phyloP scores from a whole-genome alignment of 2,329 filamentous ascomycete genomes.

The Orbilia blumenaviensis region DNA sequence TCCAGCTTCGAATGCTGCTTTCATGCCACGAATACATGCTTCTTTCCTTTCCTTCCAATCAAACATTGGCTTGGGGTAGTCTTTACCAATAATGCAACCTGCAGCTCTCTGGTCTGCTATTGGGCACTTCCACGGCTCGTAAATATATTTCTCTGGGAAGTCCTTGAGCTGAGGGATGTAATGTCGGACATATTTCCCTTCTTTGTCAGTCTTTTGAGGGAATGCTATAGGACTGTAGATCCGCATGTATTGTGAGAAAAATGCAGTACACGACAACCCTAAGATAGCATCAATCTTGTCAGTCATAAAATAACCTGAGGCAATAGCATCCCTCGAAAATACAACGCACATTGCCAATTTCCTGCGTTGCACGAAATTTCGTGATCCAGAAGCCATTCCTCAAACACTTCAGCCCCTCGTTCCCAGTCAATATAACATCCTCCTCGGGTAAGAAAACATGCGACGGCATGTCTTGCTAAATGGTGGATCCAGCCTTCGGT shows the following conservation, averaged over 20 bases:
- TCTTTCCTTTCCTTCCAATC: slow-evolving; percentile 73
- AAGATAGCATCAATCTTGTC: neutral
- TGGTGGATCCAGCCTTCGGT: slow-evolving; percentile 83
- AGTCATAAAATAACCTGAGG: neutral
- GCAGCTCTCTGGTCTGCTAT: slow-evolving; percentile 74
- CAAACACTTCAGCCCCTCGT: slow-evolving; percentile 79
- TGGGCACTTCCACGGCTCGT: slow-evolving; percentile 80
- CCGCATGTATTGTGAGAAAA: slow-evolving; percentile 76
- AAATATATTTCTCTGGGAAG: slow-evolving; percentile 75
- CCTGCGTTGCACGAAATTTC: slow-evolving; percentile 77
- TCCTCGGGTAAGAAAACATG: slow-evolving; percentile 80
- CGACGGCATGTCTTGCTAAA: slow-evolving; percentile 78
- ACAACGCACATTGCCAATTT: slow-evolving; percentile 73
- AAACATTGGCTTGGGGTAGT: slow-evolving; percentile 81
- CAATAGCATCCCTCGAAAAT: slow-evolving; percentile 48
- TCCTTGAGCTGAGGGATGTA: slow-evolving; percentile 74
- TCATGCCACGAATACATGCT: slow-evolving; percentile 74
- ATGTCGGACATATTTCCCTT: slow-evolving; percentile 71
- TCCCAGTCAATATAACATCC: slow-evolving; percentile 84
- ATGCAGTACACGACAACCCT: slow-evolving; percentile 76
- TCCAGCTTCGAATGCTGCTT: slow-evolving; percentile 73
- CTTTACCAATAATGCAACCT: slow-evolving; percentile 70
- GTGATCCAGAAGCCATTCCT: slow-evolving; percentile 78
- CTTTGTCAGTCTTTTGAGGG: slow-evolving; percentile 77
- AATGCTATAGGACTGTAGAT: slow-evolving; percentile 77